phyloP scores from a whole-genome alignment of 1,139 yeast genomes.

The Wickerhamiella infanticola region DNA sequence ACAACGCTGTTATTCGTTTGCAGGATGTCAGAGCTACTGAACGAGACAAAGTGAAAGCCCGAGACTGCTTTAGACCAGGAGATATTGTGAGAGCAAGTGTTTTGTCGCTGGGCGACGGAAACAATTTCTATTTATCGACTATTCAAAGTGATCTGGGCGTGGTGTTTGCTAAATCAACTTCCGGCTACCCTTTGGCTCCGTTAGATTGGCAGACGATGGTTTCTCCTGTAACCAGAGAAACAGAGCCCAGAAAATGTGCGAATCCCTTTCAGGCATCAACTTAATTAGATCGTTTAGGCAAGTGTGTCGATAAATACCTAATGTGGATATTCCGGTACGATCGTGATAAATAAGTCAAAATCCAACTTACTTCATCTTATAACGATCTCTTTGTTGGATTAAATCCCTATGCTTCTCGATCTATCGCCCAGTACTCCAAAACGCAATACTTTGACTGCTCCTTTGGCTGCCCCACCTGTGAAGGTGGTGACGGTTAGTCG shows the following conservation, averaged over 20 bases:
- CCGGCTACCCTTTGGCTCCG: constrained; percentile 76
- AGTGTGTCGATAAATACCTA: too few species aligned
- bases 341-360: too few species aligned
- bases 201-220: constrained; percentile 95
- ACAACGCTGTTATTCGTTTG: constrained; percentile 72
- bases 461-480: background rate
- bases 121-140: constrained; percentile 75
- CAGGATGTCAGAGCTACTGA: constrained; percentile 89
- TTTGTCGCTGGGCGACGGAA: constrained; percentile 84
- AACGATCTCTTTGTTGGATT: too few species aligned
- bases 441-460: background rate
- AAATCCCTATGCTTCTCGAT: background rate
- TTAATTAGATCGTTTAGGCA: too few species aligned
- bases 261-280: constrained; percentile 41
- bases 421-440: background rate
- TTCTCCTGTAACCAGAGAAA: constrained; percentile 52
- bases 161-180: constrained; percentile 50
- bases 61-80: constrained; percentile 76
- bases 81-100: constrained; percentile 69
- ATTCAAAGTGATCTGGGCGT: constrained; percentile 90
- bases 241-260: constrained; percentile 81
- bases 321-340: too few species aligned
- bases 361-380: too few species aligned
- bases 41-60: constrained; percentile 68
- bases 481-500: background rate